Percentiles rank a stretch among this genome's conserved stretches.
Evolutionary conservation across 495 filamentous ascomycete genomes (phyloP).

Genomic region (Neurospora sp.): DNA sequence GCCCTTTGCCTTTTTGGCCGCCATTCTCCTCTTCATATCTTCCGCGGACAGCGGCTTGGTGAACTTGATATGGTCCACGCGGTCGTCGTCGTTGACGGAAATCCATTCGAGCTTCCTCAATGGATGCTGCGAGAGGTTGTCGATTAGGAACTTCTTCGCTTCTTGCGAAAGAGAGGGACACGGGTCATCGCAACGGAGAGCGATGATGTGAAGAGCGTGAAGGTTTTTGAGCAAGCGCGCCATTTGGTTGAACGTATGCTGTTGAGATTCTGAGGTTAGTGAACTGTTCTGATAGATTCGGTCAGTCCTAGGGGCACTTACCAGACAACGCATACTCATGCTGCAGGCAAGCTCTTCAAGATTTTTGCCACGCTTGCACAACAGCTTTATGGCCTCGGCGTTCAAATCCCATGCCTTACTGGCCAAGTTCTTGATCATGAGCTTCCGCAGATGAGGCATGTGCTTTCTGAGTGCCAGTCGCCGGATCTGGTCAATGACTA

Average conservation of each 20-base stretch:
- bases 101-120: conserved; percentile 44
- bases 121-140: conserved; percentile 41
- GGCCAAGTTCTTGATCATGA: conserved; percentile 42
- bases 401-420: conserved; percentile 45
- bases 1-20: conserved; percentile 7
- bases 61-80: conserved; percentile 27
- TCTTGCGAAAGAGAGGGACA: conserved; percentile 39
- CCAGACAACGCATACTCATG: conserved; percentile 38
- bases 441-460: conserved; percentile 25
- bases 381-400: conserved; percentile 34
- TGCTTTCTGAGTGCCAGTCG: conserved; percentile 40
- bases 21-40: not conserved
- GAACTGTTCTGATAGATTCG: not conserved
- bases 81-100: conserved; percentile 33
- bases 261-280: not conserved
- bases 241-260: conserved; percentile 46
- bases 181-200: conserved; percentile 38
- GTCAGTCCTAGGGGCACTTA: conserved; percentile 23
- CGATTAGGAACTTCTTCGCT: conserved; percentile 40
- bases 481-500: conserved; percentile 43
- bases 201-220: conserved; percentile 40
- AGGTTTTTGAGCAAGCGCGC: conserved; percentile 35
- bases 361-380: conserved; percentile 34
- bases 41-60: conserved; percentile 13
- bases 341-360: conserved; percentile 45